Conservation (phyloP, 805 yeast species). For the Ogataea degrootiae region DNA sequence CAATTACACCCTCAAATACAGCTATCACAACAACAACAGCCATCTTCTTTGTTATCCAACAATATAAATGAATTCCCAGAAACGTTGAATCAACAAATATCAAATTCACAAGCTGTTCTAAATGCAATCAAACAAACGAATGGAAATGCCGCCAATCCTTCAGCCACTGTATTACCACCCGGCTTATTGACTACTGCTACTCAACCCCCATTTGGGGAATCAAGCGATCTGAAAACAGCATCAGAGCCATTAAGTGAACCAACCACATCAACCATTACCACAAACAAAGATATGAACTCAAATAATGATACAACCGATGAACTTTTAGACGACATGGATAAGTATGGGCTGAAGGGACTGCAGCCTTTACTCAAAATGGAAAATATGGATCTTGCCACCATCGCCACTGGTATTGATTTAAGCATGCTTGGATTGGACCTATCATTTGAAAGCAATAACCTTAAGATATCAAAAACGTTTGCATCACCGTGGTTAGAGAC, state of each 20-base stretch:
- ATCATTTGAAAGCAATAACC: slow-evolving; percentile 32
- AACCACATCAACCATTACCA: neutral
- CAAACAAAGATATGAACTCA: neutral
- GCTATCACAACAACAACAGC: slow-evolving; percentile 1
- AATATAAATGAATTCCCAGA: slow-evolving; percentile 1
- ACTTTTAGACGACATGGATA: slow-evolving; percentile 42
- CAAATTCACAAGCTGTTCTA: slow-evolving; percentile 22
- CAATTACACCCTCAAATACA: slow-evolving; percentile 7
- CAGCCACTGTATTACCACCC: slow-evolving; percentile 8
- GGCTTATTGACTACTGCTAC: slow-evolving; percentile 5
- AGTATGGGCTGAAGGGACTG: slow-evolving; percentile 66
- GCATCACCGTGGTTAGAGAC: slow-evolving; percentile 97
- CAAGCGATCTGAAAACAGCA: neutral
- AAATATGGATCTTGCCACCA: slow-evolving; percentile 54
- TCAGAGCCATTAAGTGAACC: neutral
- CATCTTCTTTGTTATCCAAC: slow-evolving; percentile 6
- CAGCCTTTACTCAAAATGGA: slow-evolving; percentile 57
- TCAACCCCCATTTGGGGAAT: neutral
- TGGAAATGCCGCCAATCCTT: slow-evolving; percentile 1
- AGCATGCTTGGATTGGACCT: slow-evolving; percentile 63
- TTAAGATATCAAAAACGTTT: slow-evolving; percentile 54
- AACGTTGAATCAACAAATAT: slow-evolving; percentile 12
- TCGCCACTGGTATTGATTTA: slow-evolving; percentile 74
- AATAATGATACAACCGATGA: neutral
- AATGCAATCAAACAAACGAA: slow-evolving; percentile 22